Evolutionary conservation across 2,329 filamentous ascomycete species (phyloP).

Genomic region (Fusarium robinianum): DNA sequence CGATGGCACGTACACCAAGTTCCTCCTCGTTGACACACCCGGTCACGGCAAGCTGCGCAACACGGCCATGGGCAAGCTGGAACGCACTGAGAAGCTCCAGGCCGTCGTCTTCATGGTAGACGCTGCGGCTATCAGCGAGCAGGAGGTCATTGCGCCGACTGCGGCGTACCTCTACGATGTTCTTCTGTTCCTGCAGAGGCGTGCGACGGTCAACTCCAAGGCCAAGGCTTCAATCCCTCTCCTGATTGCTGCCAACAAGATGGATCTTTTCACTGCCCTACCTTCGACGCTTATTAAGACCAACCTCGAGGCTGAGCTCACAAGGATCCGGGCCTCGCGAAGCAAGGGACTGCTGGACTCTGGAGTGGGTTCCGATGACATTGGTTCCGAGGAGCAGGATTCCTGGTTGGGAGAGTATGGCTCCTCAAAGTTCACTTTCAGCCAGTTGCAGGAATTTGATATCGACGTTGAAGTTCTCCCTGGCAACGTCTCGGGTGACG

Average conservation of each 20-base stretch:
- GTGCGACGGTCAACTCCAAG: slow-evolving; percentile 53
- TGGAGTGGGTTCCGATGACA: slow-evolving; percentile 68
- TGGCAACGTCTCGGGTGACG: slow-evolving; percentile 70
- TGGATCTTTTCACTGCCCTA: slow-evolving; percentile 91
- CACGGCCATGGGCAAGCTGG: slow-evolving; percentile 61
- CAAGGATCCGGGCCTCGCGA: slow-evolving; percentile 73
- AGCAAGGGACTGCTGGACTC: slow-evolving; percentile 84
- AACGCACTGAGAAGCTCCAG: slow-evolving; percentile 55
- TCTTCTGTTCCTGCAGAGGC: slow-evolving; percentile 80
- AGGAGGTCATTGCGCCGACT: slow-evolving; percentile 68
- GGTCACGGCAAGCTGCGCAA: slow-evolving; percentile 93
- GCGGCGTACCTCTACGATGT: slow-evolving; percentile 89
- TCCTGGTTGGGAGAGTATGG: slow-evolving; percentile 84
- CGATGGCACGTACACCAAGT: slow-evolving; percentile 65
- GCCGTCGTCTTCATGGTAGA: slow-evolving; percentile 91
- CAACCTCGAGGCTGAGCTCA: slow-evolving; percentile 79
- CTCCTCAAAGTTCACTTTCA: slow-evolving; percentile 77
- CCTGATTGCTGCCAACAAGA: slow-evolving; percentile 90
- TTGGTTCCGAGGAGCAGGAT: slow-evolving; percentile 72
- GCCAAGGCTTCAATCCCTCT: slow-evolving; percentile 62
- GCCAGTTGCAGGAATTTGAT: slow-evolving; percentile 81
- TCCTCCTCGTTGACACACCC: slow-evolving; percentile 84
- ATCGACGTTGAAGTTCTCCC: slow-evolving; percentile 76
- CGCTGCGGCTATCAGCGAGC: slow-evolving; percentile 67
- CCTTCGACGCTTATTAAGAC: slow-evolving; percentile 76